Evolutionary conservation across 164 flowering plant species (phyloP), one percentile per base, ranked within the genome.

Genomic region (Tetrastigma voinierianum): DNA sequence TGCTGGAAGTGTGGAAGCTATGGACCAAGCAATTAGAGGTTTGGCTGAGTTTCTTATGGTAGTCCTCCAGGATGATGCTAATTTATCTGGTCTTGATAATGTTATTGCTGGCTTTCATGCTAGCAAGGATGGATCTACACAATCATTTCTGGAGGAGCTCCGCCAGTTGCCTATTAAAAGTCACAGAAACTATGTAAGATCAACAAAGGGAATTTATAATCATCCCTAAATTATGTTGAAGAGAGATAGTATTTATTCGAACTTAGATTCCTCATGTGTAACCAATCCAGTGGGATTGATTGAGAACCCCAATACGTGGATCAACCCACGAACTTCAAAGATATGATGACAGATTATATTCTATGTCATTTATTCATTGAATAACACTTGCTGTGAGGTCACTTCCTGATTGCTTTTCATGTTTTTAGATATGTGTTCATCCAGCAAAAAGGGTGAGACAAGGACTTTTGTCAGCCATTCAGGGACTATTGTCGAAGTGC

Each of bases 31-130:
- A 21, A 51, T 84, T 64, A 84, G 90, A 82, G 93, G 87, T 24
- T 82, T 95, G 71, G 85, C 87, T 25, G 99, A 92, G 74, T 88
- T 81, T 77, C 88, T 95, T 57, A 80, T 81, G 80, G 80, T 88
- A 60, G 97, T 90, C 59, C 87, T 95, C 16, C 73, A 74, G 44
- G 98, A 95, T 78, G 83, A 81, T 77, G 82, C 82, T 46, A 86
- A 84, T 74, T 16, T 71, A 44, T 77, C 74, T 61, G 66, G 66
- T 61, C 78, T 72, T 67, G 78, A 74, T 67, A 67, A 72, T 68
- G 69, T 46, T 46, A 48, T 32, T 49, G 32, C 67, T 72, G 74
- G 66, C n/a, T 49, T 13, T 44, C 40, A 69, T 17, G 32, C 59
- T 62, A 62, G 52, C 49, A 68, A 66, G 54, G 69, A 67, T 71